These are phyloP conservation scores for Berberis vulgaris DNA, from an alignment of 164 flowering plant species.

Conservation along the genomic window DNA sequence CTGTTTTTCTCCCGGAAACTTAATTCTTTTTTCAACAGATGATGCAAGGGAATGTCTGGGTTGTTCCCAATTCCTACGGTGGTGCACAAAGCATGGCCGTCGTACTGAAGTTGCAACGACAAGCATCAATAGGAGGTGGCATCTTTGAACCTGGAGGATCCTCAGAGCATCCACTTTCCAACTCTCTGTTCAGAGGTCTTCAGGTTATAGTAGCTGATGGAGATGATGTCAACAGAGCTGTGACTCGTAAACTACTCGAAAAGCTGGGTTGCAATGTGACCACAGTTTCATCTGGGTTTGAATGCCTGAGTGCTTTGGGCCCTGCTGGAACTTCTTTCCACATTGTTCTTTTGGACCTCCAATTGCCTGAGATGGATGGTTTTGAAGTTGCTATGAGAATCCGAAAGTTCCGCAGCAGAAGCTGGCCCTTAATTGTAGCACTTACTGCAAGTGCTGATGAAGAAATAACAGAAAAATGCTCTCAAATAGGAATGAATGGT, in stretches of 20 bases:
- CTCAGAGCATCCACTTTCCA: conserved; percentile 35
- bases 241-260: conserved; percentile 66
- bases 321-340: conserved; percentile 40
- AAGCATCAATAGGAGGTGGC: conserved; percentile 28
- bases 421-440: conserved; percentile 68
- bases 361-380: conserved; percentile 77
- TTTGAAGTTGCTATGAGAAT: conserved; percentile 65
- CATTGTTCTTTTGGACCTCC: conserved; percentile 64
- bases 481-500: conserved; percentile 70
- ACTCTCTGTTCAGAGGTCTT: conserved; percentile 56
- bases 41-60: conserved; percentile 94
- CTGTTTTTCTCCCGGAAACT: neutral
- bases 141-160: conserved; percentile 39
- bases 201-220: conserved; percentile 58
- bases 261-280: conserved; percentile 76
- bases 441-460: conserved; percentile 57
- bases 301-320: conserved; percentile 57
- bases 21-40: conserved; percentile 33
- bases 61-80: conserved; percentile 47
- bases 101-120: conserved; percentile 48
- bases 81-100: conserved; percentile 57
- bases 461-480: conserved; percentile 50
- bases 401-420: conserved; percentile 48
- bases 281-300: conserved; percentile 69
- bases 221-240: conserved; percentile 58